A percentile compares a stretch with the other conserved stretches of the same genome.
Evolutionary conservation across 169 alveolate species (phyloP).

Genomic region (Babesia bigemina): DNA sequence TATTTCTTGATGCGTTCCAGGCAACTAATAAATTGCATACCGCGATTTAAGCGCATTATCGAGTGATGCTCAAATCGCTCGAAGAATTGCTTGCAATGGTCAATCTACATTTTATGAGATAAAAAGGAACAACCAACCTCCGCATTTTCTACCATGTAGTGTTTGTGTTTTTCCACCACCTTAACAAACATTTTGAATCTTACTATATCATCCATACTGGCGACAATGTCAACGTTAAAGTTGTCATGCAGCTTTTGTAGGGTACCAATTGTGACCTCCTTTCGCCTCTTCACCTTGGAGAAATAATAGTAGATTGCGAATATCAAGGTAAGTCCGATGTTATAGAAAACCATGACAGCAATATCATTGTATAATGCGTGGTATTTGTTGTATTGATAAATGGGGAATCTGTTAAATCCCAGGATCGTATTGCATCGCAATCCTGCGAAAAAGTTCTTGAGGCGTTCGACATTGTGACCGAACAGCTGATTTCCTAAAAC

Average conservation of each 20-base stretch:
- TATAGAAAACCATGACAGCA: constrained; percentile 25
- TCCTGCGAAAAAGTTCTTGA: constrained; percentile 3
- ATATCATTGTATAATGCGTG: constrained; percentile 19
- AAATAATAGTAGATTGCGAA: constrained; percentile 34
- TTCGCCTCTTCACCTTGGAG: constrained; percentile 15
- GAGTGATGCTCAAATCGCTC: constrained; percentile 17
- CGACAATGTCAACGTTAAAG: constrained; percentile 37
- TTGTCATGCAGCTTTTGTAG: constrained; percentile 24
- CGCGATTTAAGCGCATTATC: constrained; percentile 15
- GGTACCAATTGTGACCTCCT: neutral
- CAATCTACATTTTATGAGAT: constrained; percentile 11
- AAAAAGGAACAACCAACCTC: constrained; percentile 1
- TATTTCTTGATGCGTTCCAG: constrained; percentile 56
- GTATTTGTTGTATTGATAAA: neutral
- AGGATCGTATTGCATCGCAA: constrained; percentile 27
- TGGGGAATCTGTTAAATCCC: constrained; percentile 27
- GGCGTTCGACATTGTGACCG: constrained; percentile 3
- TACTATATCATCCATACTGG: constrained; percentile 42
- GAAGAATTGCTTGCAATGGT: constrained; percentile 25
- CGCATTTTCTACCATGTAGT: constrained; percentile 4
- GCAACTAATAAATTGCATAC: constrained; percentile 10
- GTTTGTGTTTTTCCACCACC: constrained; percentile 24
- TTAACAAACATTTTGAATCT: constrained; percentile 47
- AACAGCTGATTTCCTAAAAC: constrained; percentile 14
- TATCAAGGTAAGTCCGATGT: constrained; percentile 25